These are phyloP conservation scores for Daedalea quercina DNA, from an alignment of 768 basidiomycete species.

Conservation along the genomic window DNA sequence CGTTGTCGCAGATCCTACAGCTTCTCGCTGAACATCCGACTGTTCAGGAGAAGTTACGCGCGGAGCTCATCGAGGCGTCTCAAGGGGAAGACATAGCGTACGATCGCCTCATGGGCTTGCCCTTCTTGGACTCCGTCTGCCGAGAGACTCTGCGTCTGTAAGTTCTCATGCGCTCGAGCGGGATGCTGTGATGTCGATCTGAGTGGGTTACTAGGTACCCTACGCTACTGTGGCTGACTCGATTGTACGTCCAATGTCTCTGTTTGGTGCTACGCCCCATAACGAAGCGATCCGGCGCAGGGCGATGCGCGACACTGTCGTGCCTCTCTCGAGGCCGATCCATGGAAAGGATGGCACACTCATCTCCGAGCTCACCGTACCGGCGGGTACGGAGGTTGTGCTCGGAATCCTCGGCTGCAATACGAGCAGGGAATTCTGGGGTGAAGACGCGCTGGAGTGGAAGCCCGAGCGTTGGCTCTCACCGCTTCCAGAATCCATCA, in stretches of 20 bases:
- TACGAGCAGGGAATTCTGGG: conserved; percentile 32
- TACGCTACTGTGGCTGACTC: background rate
- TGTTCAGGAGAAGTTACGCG: conserved; percentile 27
- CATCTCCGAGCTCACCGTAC: conserved; percentile 19
- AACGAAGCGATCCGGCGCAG: no score
- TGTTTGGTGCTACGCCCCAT: background rate
- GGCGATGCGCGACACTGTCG: conserved; percentile 15
- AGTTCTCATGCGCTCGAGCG: background rate
- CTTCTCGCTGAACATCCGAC: conserved; percentile 23
- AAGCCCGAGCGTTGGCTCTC: conserved; percentile 37
- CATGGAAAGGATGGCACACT: conserved; percentile 20
- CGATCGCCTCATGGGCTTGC: conserved; percentile 24
- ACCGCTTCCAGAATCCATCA: conserved; percentile 15
- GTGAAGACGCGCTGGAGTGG: conserved; percentile 34
- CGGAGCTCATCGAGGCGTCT: conserved; percentile 11
- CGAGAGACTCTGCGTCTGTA: conserved; percentile 53
- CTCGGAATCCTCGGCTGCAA: conserved; percentile 26
- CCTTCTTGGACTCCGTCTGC: conserved; percentile 60
- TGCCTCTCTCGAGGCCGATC: conserved; percentile 26
- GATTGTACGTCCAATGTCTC: conserved; percentile 1
- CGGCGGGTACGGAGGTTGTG: conserved; percentile 21
- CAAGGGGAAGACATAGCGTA: conserved; percentile 26
- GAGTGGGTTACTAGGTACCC: conserved; percentile 1
- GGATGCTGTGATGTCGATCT: no score
- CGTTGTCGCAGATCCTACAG: conserved; percentile 15